Evolutionary conservation across 2,329 filamentous ascomycete genomes (phyloP), one percentile per base, ranked within the genome.

Genomic region (Fusarium paranaense): DNA sequence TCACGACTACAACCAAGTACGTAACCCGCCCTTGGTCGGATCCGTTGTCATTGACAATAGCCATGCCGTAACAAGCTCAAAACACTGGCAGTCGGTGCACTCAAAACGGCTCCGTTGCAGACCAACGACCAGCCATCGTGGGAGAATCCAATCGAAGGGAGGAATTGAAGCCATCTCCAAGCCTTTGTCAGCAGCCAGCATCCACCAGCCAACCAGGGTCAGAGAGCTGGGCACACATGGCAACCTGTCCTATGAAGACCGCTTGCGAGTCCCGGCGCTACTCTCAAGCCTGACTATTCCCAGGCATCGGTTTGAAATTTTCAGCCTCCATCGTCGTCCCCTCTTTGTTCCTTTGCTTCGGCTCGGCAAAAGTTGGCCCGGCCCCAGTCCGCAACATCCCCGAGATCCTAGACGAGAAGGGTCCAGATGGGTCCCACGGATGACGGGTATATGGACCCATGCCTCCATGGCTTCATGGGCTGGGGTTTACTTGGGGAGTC

Each of bases 391-490:
- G 18, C 27, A 25, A 33, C 27, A 35, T 67, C 45, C 64, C 35
- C 54, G 52, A 54, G 63, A 40, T 58, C 22, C 63, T 50, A 33
- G 47, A 20, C 22, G 10, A 68, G 64, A 22, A 38, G 30, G 60
- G 54, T 57, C 59, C 50, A 40, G 64, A 62, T 58, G 52, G 20
- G 45, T 62, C 27, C 50, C 40, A 32, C n/a, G 42, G 16, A 59
- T 72, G 33, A 22, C 60, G 60, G 47, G 50, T 57, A 70, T 62
- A 67, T n/a, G 35, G 45, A 52, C 63, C 70, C 70, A 40, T 63
- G 58, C 61, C 52, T 67, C 22, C 42, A 27, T 45, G 60, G 61
- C 38, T 42, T 56, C 50, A 59, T 32, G 40, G 20, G 56, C 38
- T 13, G 35, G 22, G 8, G 10, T 38, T n/a, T 35, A 4, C 33